phyloP scores from a whole-genome alignment of 2,329 filamentous ascomycete species.

The Mariannaea sp. region DNA sequence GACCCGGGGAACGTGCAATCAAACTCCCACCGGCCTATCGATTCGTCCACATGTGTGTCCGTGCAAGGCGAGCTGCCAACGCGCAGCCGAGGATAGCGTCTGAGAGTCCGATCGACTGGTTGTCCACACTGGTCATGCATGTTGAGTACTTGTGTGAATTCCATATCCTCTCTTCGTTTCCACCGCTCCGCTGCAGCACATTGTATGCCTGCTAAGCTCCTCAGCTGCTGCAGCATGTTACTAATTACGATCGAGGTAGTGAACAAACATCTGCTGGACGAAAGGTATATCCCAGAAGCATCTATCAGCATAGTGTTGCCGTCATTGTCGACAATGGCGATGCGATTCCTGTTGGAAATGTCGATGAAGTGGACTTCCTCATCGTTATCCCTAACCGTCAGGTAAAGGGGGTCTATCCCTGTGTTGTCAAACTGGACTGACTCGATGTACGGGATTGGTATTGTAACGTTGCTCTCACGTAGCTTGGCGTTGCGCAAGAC shows the following conservation, averaged over 20 bases:
- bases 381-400: conserved; percentile 40
- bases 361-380: conserved; percentile 41
- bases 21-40: conserved; percentile 42
- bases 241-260: conserved; percentile 41
- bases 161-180: conserved; percentile 34
- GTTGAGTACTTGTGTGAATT: conserved; percentile 42
- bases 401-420: conserved; percentile 41
- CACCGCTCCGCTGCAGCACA: conserved; percentile 35
- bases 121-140: conserved; percentile 45
- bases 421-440: conserved; percentile 43
- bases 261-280: conserved; percentile 41
- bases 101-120: conserved; percentile 34
- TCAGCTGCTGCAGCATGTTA: conserved; percentile 43
- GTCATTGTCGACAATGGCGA: conserved; percentile 40
- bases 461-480: conserved; percentile 38
- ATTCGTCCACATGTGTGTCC: conserved; percentile 35
- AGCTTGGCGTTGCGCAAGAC: conserved; percentile 41
- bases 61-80: conserved; percentile 42
- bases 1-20: conserved; percentile 44
- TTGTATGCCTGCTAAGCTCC: conserved; percentile 37
- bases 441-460: conserved; percentile 46
- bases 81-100: conserved; percentile 38
- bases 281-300: conserved; percentile 42
- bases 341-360: conserved; percentile 40
- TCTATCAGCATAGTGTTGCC: conserved; percentile 44